Evolutionary conservation across 2,329 filamentous ascomycete species (phyloP), one percentile per base, ranked within the genome.

Genomic region (Diaporthe sp.): DNA sequence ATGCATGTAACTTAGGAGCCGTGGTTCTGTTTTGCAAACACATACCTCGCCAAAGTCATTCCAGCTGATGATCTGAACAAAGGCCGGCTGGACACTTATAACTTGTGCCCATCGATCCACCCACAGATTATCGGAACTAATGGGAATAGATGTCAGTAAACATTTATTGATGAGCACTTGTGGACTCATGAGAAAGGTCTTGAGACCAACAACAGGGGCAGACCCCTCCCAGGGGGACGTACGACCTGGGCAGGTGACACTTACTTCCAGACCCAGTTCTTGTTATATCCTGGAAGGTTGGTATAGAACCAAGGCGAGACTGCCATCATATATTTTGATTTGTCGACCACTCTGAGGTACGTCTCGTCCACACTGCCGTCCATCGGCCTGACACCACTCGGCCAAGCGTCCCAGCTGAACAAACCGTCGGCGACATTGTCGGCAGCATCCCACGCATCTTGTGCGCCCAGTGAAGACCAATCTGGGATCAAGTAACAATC

Each of bases 221-320:
- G 34, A 34, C 34, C 1, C 1, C 37, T 39, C 12, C 10, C 10
- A 39, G 37, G 4, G 4, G 37, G 37, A 39, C 5, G 10, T 8
- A 68, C 22, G 4, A 39, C 22, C 20, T 31, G n/a, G 12, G 57
- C 10, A 60, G 10, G 0, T 60, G 34, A 15, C 34, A 60, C 65
- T 68, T 89, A 88, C 31, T 86, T 86, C 85, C 89, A 93, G 3
- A 91, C 84, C 90, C 91, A 93, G 80, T 91, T 91, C 82, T 92
- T 92, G 63, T 84, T 81, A 78, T 87, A 92, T 9, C 84, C 83
- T 0, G 89, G 87, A 4, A 92, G 83, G 75, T 91, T 89, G 67
- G 91, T 91, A 81, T 88, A 91, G 81, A 91, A 91, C 89, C 89
- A 91, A 0, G 90, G 89, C 0, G 87, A 88, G n/a, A 90, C 86